phyloP scores from a whole-genome alignment of 176 grass and related monocot genomes.

The Pontederia paniculata region DNA sequence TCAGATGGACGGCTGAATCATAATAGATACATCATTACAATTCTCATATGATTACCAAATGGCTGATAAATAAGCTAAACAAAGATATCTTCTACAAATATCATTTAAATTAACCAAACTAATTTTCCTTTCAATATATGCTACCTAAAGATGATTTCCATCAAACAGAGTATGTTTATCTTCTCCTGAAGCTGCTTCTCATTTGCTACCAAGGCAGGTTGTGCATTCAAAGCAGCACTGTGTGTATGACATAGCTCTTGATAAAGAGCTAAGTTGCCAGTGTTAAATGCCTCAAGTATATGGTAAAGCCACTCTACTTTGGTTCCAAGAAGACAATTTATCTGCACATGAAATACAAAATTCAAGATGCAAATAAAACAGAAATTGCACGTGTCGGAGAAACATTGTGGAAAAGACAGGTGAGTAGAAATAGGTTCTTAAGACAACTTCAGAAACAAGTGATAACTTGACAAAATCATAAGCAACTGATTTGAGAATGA shows the following conservation, averaged over 20 bases:
- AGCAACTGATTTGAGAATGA: too few relatives aligned
- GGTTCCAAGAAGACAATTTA: conserved; percentile 84
- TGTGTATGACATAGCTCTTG: conserved; percentile 74
- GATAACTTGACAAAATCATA: too few relatives aligned
- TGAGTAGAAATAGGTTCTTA: too few relatives aligned
- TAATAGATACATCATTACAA: conserved; percentile 12
- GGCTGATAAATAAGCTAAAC: conserved; percentile 5
- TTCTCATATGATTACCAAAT: not conserved
- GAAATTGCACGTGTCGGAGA: not conserved
- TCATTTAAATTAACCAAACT: not conserved
- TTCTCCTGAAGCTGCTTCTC: conserved; percentile 75
- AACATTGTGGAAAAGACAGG: too few relatives aligned
- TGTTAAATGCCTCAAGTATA: conserved; percentile 83
- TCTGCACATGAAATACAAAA: conserved; percentile 29
- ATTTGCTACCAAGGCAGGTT: conserved; percentile 76
- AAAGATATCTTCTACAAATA: not conserved
- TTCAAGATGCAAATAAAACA: conserved; percentile 15
- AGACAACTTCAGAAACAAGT: too few relatives aligned
- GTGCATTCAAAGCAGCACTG: conserved; percentile 67
- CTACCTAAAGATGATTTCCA: conserved; percentile 99
- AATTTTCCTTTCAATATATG: not conserved
- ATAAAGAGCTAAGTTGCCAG: conserved; percentile 63
- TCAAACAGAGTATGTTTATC: conserved; percentile 90
- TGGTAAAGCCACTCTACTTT: conserved; percentile 89
- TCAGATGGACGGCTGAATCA: conserved; percentile 54